phyloP scores from a whole-genome alignment of 228 moss, liverwort and hornwort genomes.

The Sphagnum magellanicum region DNA sequence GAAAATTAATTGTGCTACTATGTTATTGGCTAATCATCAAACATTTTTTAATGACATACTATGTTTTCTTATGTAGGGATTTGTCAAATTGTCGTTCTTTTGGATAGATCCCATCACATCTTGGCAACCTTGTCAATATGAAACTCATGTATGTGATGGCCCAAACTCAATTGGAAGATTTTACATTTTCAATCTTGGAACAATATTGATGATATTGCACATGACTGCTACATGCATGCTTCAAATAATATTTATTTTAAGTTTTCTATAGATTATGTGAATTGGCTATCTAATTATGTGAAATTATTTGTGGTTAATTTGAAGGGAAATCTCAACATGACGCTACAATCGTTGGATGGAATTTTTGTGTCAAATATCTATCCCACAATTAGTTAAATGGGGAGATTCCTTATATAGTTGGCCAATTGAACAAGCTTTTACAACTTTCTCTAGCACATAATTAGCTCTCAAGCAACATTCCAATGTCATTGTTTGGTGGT shows the following conservation, averaged over 20 bases:
- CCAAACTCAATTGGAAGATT: neutral
- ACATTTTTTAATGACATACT: neutral
- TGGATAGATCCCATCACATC: conserved; percentile 23
- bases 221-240: too few species aligned
- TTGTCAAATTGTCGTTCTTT: conserved; percentile 40
- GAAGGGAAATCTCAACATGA: too few species aligned
- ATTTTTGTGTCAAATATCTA: conserved; percentile 16
- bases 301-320: too few species aligned
- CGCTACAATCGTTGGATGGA: too few species aligned
- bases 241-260: too few species aligned
- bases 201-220: too few species aligned
- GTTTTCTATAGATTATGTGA: too few species aligned
- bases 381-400: conserved; percentile 26
- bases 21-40: neutral
- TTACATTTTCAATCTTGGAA: neutral
- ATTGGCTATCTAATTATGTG: too few species aligned
- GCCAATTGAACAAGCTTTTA: conserved; percentile 17
- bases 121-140: conserved; percentile 13
- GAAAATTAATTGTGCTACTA: neutral
- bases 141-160: neutral
- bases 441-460: conserved; percentile 24
- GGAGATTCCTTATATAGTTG: conserved; percentile 26
- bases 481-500: conserved; percentile 20
- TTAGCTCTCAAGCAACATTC: conserved; percentile 23
- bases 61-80: conserved; percentile 18